Base-by-base conservation (phyloP, 768 basidiomycete genomes). In the Brasilioporus rufonigricans region DNA sequence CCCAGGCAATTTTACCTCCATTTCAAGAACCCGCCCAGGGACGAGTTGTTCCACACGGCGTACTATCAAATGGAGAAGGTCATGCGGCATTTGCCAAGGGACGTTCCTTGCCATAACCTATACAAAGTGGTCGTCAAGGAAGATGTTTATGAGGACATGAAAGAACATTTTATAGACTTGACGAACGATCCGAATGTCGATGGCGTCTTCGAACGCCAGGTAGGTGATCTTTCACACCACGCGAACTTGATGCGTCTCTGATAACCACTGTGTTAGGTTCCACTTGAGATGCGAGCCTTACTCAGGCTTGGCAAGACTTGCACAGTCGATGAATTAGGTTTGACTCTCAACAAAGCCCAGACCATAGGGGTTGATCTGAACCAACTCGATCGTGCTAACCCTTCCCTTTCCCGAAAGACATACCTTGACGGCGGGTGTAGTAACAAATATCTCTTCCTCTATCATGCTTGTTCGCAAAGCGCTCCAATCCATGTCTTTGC, bases 181-280 rank as follows among this genome's bases (percentile, higher is more conserved):
- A 91, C 84, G 55, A 97, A 97, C 65, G 91, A 95, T 63, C 91
- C 95, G 0, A 93, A 91, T 65, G 92, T 98, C 10, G 93, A 98
- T 62, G 93, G 93, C 1, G 89, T 97, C 4, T 99, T 87, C 64
- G 97, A 99, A 73, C 78, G 87, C 19, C 94, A 98, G 80, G 92
- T 93, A 59, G 40, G 77, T 60, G 3, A 46, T 46, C 18, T 24
- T 2, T 14, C 16, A 11, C 31, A 9, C 19, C 41, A 7, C 31
- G 32, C 14, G 23, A 41, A 46, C 26, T 1, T 1, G 21, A 21
- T 18, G 7, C 26, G 18, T 52, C 24, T 36, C 27, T 52, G 24
- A 52, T 43, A 29, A 50, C 32, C 33, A 13, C 14, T 53, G 9
- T 24, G 39, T 23, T 55, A 94, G 93, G 79, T 98, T 16, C 92